Percentiles rank a stretch among this genome's conserved stretches.
These are phyloP conservation scores for Ophiostoma tasmaniense DNA, from an alignment of 2,329 filamentous ascomycete genomes.

Conservation along the genomic window DNA sequence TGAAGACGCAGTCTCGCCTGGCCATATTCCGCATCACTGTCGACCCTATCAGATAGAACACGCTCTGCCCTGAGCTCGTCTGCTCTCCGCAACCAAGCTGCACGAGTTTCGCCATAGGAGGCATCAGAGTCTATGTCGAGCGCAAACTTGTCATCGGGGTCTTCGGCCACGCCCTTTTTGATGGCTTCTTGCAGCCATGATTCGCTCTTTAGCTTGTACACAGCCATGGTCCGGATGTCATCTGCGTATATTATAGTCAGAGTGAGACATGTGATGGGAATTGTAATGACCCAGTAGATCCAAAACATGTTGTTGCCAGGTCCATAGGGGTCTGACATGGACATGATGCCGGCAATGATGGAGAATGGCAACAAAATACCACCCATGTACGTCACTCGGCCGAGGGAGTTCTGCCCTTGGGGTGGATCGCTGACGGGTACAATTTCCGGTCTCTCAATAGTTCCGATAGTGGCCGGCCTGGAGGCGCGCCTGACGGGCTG, in stretches of 20 bases:
- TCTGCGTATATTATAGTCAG: constrained; percentile 42
- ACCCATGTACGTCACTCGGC: constrained; percentile 42
- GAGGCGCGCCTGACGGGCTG: too few relatives aligned
- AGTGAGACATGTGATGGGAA: constrained; percentile 32
- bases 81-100: too few relatives aligned
- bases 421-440: constrained; percentile 15
- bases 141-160: background rate
- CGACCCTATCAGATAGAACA: too few relatives aligned
- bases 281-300: constrained; percentile 40
- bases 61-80: too few relatives aligned
- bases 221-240: constrained; percentile 36
- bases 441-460: background rate
- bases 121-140: too few relatives aligned
- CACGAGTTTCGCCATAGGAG: too few relatives aligned
- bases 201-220: constrained; percentile 28
- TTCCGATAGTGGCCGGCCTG: background rate
- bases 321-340: constrained; percentile 38
- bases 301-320: constrained; percentile 37
- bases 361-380: constrained; percentile 41
- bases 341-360: constrained; percentile 39
- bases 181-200: constrained; percentile 20
- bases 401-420: constrained; percentile 34
- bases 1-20: background rate
- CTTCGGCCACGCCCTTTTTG: background rate
- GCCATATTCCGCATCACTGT: background rate